phyloP scores from a whole-genome alignment of 257 asterid species.

The Jacaranda copaia region DNA sequence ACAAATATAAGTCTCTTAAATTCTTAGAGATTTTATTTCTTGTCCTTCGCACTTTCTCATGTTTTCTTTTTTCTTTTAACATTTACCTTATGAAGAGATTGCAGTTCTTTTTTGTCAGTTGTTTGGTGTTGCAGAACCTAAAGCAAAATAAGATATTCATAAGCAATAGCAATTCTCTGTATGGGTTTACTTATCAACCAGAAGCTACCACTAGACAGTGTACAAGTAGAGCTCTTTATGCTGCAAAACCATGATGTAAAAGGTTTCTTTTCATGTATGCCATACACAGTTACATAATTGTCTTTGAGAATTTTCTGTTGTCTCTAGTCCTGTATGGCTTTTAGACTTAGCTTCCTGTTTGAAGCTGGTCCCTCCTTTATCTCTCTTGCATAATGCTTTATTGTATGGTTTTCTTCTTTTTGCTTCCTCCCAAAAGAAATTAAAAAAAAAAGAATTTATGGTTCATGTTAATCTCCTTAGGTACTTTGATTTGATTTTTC shows the following conservation, averaged over 20 bases:
- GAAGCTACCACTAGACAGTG: background rate
- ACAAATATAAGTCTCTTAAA: background rate
- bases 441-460: slow-evolving; percentile 14
- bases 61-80: background rate
- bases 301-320: background rate
- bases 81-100: background rate
- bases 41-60: background rate
- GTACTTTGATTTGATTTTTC: slow-evolving; percentile 55
- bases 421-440: slow-evolving; percentile 18
- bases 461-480: slow-evolving; percentile 41
- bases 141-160: background rate
- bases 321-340: background rate
- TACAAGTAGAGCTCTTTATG: slow-evolving; percentile 12
- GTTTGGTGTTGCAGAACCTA: background rate
- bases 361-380: background rate
- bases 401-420: slow-evolving; percentile 7
- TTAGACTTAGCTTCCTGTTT: slow-evolving; percentile 3
- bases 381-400: background rate
- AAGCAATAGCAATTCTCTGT: background rate
- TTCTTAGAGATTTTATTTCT: background rate
- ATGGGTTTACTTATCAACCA: background rate
- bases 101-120: background rate
- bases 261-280: background rate
- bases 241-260: slow-evolving; percentile 1
- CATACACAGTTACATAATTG: background rate